A percentile compares a stretch with the other conserved stretches of the same genome.
Conservation (phyloP, 2,329 filamentous ascomycete genomes). For the Lachnellula suecica region DNA sequence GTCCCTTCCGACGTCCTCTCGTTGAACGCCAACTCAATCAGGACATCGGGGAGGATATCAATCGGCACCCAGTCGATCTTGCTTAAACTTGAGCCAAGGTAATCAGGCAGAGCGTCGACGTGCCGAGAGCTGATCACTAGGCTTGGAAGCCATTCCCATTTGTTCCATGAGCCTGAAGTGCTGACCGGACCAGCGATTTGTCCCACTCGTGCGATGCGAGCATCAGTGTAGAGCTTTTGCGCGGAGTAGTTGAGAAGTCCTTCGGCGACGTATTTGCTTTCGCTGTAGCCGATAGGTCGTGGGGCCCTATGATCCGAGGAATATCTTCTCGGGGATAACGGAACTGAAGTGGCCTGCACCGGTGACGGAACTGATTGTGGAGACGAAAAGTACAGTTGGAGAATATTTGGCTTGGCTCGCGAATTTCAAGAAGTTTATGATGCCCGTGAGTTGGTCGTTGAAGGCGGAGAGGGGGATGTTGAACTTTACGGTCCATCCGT, state of each 20-base stretch:
- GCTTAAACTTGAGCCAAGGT: slow-evolving; percentile 28
- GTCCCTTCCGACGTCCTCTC: neutral
- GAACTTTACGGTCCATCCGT: slow-evolving; percentile 39
- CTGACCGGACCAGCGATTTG: slow-evolving; percentile 44
- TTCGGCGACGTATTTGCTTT: slow-evolving; percentile 27
- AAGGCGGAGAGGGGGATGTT: slow-evolving; percentile 35
- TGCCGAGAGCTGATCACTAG: slow-evolving; percentile 1
- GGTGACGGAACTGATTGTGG: slow-evolving; percentile 25
- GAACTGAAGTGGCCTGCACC: no score
- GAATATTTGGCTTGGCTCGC: neutral
- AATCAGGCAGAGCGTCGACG: slow-evolving; percentile 4
- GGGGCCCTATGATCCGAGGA: slow-evolving; percentile 28
- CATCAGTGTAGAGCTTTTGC: slow-evolving; percentile 36
- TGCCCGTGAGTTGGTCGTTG: slow-evolving; percentile 34
- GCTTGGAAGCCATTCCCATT: slow-evolving; percentile 54
- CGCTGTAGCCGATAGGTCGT: slow-evolving; percentile 31
- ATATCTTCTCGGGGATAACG: no score
- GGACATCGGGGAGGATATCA: slow-evolving; percentile 38
- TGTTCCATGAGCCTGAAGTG: slow-evolving; percentile 49
- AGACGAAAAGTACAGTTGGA: slow-evolving; percentile 28
- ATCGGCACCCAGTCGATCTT: slow-evolving; percentile 44
- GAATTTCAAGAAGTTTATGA: slow-evolving; percentile 37
- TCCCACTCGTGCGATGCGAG: slow-evolving; percentile 44
- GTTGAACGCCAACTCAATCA: slow-evolving; percentile 31
- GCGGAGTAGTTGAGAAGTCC: slow-evolving; percentile 43